phyloP scores from a whole-genome alignment of 2,329 filamentous ascomycete genomes.

The Aschersonia sp. region DNA sequence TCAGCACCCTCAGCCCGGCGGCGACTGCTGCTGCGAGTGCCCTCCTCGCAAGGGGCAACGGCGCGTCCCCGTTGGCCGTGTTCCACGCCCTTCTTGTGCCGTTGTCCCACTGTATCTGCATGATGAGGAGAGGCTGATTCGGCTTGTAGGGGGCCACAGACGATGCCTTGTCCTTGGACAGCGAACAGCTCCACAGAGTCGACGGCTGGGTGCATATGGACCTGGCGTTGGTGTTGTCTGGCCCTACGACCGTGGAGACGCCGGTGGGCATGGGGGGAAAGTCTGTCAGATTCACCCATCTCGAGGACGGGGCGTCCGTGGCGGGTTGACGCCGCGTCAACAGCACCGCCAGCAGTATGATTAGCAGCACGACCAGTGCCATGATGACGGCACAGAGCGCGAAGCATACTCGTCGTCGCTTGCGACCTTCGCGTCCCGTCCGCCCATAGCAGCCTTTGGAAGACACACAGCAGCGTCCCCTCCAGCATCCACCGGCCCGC shows the following conservation, averaged over 20 bases:
- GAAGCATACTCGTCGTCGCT: slow-evolving; percentile 45
- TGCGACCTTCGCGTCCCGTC: slow-evolving; percentile 46
- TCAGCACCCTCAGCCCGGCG: slow-evolving; percentile 11
- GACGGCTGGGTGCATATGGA: slow-evolving; percentile 57
- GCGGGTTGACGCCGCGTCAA: slow-evolving; percentile 22
- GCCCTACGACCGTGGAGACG: slow-evolving; percentile 61
- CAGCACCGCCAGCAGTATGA: slow-evolving; percentile 42
- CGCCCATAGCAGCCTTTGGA: slow-evolving; percentile 51
- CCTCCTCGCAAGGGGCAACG: slow-evolving; percentile 12
- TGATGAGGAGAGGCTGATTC: slow-evolving; percentile 62
- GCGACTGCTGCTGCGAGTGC: slow-evolving; percentile 10
- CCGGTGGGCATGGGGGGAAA: slow-evolving; percentile 82
- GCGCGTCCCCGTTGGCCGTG: slow-evolving; percentile 21
- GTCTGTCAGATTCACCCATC: slow-evolving; percentile 73
- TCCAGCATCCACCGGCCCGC: slow-evolving; percentile 47
- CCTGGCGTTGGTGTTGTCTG: slow-evolving; percentile 49
- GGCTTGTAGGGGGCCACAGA: slow-evolving; percentile 47
- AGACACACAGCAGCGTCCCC: slow-evolving; percentile 48
- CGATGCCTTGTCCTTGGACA: slow-evolving; percentile 65
- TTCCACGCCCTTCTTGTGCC: slow-evolving; percentile 37
- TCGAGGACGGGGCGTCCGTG: slow-evolving; percentile 18
- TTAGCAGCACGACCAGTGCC: slow-evolving; percentile 40
- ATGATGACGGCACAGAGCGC: slow-evolving; percentile 35
- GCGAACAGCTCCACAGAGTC: slow-evolving; percentile 72
- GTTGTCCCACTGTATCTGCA: slow-evolving; percentile 65